Percentiles rank a stretch among this genome's conserved stretches.
Conservation (phyloP, 164 flowering plant species). For the Dillenia suffruticosa region DNA sequence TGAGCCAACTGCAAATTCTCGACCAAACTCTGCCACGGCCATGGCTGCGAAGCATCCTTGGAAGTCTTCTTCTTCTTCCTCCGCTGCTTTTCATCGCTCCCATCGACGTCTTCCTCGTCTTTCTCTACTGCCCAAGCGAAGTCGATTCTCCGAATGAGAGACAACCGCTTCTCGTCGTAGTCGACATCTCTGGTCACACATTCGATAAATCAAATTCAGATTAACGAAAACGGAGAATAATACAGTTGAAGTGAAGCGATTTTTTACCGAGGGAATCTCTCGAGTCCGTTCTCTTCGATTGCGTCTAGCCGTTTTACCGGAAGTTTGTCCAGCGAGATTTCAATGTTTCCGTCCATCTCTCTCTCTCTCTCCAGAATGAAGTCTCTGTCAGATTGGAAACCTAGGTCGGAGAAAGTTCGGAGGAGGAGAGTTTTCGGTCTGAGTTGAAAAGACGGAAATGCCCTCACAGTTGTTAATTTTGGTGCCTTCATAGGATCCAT, state of each 20-base stretch:
- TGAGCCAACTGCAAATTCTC: conserved; percentile 86
- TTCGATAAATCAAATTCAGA: background rate
- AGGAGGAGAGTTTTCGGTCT: too few species aligned
- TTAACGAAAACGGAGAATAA: background rate
- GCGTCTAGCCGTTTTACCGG: conserved; percentile 77
- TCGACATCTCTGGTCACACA: conserved; percentile 53
- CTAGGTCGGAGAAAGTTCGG: too few species aligned
- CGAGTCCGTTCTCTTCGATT: conserved; percentile 81
- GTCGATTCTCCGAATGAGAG: conserved; percentile 73
- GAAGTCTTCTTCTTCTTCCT: conserved; percentile 63
- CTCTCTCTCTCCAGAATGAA: background rate
- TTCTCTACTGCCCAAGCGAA: conserved; percentile 87
- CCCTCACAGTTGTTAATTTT: too few species aligned
- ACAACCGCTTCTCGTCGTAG: conserved; percentile 76
- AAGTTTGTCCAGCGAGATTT: conserved; percentile 84
- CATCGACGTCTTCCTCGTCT: conserved; percentile 31
- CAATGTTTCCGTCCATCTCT: conserved; percentile 44
- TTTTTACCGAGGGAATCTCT: conserved; percentile 67
- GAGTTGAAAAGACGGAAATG: too few species aligned
- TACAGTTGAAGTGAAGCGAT: background rate
- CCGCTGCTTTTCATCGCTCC: too few species aligned
- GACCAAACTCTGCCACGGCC: conserved; percentile 86
- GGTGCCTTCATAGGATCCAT: too few species aligned
- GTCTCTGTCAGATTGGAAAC: too few species aligned
- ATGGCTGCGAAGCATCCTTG: conserved; percentile 46